Percentiles rank a stretch among this genome's conserved stretches.
Conservation (phyloP, 2,329 filamentous ascomycete species). For the Aspergillus sp. region DNA sequence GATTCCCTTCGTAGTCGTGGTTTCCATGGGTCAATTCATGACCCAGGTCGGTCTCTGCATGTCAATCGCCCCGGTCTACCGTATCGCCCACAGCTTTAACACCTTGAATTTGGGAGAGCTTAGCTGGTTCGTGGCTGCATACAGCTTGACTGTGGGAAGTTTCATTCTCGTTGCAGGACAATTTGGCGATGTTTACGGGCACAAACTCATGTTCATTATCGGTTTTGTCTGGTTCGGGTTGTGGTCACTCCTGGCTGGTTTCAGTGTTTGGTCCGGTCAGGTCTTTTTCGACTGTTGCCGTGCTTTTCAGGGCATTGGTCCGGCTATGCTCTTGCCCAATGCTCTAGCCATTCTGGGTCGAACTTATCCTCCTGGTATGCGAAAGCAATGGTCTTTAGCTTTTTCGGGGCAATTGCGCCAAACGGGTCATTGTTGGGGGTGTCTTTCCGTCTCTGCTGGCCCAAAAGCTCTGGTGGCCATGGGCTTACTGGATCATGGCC, state of each 20-base stretch:
- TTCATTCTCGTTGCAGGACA: slow-evolving; percentile 30
- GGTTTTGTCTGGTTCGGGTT: slow-evolving; percentile 32
- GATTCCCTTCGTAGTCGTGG: slow-evolving; percentile 21
- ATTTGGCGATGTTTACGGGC: slow-evolving; percentile 32
- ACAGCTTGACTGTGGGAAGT: slow-evolving; percentile 39
- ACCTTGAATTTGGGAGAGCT: slow-evolving; percentile 38
- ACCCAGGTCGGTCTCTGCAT: slow-evolving; percentile 43
- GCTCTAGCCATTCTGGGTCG: slow-evolving; percentile 56
- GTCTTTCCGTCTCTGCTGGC: slow-evolving; percentile 34
- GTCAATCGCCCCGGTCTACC: slow-evolving; percentile 42
- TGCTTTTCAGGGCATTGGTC: slow-evolving; percentile 51
- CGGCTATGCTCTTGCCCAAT: slow-evolving; percentile 59
- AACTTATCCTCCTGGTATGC: slow-evolving; percentile 49
- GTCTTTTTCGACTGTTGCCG: slow-evolving; percentile 47
- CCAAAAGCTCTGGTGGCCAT: slow-evolving; percentile 45
- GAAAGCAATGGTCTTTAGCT: slow-evolving; percentile 54
- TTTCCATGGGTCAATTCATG: slow-evolving; percentile 32
- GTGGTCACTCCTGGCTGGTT: slow-evolving; percentile 33
- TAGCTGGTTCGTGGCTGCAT: slow-evolving; percentile 53
- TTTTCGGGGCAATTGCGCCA: slow-evolving; percentile 45
- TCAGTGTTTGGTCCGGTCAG: slow-evolving; percentile 31
- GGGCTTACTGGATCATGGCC: slow-evolving; percentile 42
- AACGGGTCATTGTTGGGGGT: slow-evolving; percentile 37
- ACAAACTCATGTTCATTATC: slow-evolving; percentile 29
- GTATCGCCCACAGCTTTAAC: slow-evolving; percentile 44